Percentiles rank a stretch among this genome's conserved stretches.
These are phyloP conservation scores for Pseudogymnoascus sp. DNA, from an alignment of 2,329 filamentous ascomycete genomes.

Conservation along the genomic window DNA sequence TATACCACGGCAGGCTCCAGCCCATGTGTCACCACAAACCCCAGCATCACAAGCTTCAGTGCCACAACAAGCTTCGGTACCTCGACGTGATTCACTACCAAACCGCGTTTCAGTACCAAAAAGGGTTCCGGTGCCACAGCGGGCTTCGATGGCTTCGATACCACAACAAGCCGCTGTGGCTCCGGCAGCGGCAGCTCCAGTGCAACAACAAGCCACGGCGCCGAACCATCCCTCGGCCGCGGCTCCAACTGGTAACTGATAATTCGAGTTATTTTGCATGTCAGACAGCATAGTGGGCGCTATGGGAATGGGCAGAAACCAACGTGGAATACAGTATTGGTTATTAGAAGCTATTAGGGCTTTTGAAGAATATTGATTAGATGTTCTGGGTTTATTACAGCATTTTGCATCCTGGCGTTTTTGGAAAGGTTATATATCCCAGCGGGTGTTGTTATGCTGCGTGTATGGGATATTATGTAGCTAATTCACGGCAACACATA, in stretches of 20 bases:
- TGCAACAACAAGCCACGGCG: neutral
- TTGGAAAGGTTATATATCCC: neutral
- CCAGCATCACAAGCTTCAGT: neutral
- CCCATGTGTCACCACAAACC: neutral
- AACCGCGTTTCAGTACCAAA: neutral
- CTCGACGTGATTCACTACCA: neutral
- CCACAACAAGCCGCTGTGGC: neutral
- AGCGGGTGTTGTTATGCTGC: neutral
- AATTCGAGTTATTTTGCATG: neutral
- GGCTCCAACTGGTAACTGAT: neutral
- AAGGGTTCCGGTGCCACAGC: neutral
- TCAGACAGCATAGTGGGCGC: neutral
- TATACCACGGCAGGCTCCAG: neutral
- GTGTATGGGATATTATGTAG: neutral
- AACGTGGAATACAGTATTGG: too few species aligned
- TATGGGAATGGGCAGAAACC: neutral
- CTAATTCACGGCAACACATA: neutral
- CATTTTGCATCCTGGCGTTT: neutral
- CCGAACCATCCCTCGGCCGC: neutral
- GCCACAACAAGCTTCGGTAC: neutral
- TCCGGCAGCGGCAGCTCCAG: neutral
- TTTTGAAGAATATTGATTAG: neutral
- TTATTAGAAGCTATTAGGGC: neutral
- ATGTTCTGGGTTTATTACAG: neutral
- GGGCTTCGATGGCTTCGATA: neutral